Percentiles rank a stretch among this genome's conserved stretches.
Conservation (phyloP, 1,284 basidiomycete genomes). For the Ganoderma meredithae region DNA sequence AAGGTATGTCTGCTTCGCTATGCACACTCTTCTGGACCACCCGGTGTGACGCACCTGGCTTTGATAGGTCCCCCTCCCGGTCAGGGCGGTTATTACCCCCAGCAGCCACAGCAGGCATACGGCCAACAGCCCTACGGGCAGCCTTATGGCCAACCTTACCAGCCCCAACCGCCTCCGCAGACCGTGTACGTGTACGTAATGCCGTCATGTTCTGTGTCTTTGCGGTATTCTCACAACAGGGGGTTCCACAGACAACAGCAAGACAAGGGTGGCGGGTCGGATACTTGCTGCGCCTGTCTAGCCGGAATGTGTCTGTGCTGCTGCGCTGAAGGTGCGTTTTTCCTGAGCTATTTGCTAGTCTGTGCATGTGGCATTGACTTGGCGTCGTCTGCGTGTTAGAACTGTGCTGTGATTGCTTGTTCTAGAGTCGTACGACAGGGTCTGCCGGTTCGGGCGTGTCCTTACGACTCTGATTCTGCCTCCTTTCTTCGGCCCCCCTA, state of each 20-base stretch:
- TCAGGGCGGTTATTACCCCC: constrained; percentile 81
- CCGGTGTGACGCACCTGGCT: not conserved
- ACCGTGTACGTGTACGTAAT: constrained; percentile 74
- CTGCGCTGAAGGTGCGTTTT: constrained; percentile 73
- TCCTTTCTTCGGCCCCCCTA: constrained; percentile 11
- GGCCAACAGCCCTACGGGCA: constrained; percentile 43
- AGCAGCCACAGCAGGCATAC: constrained; percentile 77
- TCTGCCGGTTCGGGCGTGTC: constrained; percentile 20
- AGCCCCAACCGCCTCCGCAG: constrained; percentile 74
- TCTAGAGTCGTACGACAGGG: constrained; percentile 47
- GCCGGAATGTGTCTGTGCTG: constrained; percentile 78
- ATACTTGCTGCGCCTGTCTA: constrained; percentile 73
- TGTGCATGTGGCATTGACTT: constrained; percentile 16
- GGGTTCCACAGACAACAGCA: constrained; percentile 39
- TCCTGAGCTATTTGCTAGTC: not conserved
- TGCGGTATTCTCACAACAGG: not conserved
- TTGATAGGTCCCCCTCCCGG: constrained; percentile 59
- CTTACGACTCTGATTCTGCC: not conserved
- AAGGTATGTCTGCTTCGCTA: constrained; percentile 52
- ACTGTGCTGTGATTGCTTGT: constrained; percentile 74
- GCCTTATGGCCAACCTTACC: constrained; percentile 47
- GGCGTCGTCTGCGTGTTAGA: constrained; percentile 51
- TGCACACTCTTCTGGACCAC: not conserved
- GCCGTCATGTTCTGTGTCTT: not conserved
- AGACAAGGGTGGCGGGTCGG: constrained; percentile 47